Evolutionary conservation across 2,329 filamentous ascomycete genomes (phyloP).

Genomic region (Fusarium sp.): DNA sequence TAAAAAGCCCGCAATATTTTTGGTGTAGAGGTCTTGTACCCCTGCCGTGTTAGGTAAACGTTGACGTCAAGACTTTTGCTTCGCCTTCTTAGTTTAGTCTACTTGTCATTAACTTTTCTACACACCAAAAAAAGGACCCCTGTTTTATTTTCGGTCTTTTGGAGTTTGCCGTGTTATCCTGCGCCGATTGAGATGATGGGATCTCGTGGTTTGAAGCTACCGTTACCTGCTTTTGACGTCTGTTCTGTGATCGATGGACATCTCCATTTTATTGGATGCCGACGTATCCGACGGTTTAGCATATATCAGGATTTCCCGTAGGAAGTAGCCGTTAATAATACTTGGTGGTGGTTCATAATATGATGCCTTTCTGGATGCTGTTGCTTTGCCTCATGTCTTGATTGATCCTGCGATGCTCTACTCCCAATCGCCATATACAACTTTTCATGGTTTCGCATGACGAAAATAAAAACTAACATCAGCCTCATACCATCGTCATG

Average conservation of each 20-base stretch:
- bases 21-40: conserved; percentile 1
- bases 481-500: background rate
- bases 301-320: background rate
- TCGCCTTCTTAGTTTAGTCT: conserved; percentile 14
- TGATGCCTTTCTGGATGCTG: background rate
- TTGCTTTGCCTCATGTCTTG: background rate
- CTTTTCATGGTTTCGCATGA: background rate
- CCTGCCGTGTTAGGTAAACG: conserved; percentile 27
- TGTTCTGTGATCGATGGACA: conserved; percentile 1
- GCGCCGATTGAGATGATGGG: background rate
- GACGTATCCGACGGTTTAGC: conserved; percentile 1
- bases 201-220: background rate
- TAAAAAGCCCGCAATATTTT: background rate
- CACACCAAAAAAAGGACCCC: background rate
- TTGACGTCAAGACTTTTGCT: conserved; percentile 40
- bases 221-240: background rate
- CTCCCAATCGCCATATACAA: too few relatives aligned
- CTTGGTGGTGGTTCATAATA: background rate
- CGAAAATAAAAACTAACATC: background rate
- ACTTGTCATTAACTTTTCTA: conserved; percentile 25
- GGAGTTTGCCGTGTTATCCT: background rate
- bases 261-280: conserved; percentile 12
- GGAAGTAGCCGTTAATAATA: background rate
- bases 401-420: background rate
- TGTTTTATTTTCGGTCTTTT: conserved; percentile 11